Base-by-base conservation (phyloP, 75 land plant genomes). In the Selaginella moellendorffii region DNA sequence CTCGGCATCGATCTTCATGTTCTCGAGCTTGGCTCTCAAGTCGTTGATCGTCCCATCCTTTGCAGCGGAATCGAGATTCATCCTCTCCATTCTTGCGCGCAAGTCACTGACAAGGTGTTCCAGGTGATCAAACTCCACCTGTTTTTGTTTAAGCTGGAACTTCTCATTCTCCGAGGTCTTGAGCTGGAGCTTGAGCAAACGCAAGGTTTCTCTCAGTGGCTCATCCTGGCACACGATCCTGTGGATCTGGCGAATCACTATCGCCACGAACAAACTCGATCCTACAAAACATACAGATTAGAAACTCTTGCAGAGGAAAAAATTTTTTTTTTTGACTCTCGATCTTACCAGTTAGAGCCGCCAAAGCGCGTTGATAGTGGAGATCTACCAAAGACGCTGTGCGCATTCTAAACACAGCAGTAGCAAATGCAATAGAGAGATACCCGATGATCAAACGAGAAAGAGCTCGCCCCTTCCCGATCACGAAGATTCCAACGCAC, bases 1-100 rank as follows among this genome's bases (percentile, higher is more conserved):
- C 58, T 75, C 77, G 20, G 69, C 69, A 27, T 78, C 80, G 19
- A 77, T 70, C 46, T 80, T 71, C 51, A 87, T 66, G 17, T 82
- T 63, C 46, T 76, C 70, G 54, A 87, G 60, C 63, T 74, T 79
- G 30, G 27, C 30, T 36, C 31, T 56, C 66, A 87, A 63, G 21
- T 59, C 61, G 0, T 72, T 24, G 25, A 72, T 70, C 46, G 5
- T 14, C 46, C 14, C 14, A 36, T 36, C 46, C 46, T 36, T 5
- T 36, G 5, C 5, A 36, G 46, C 14, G 46, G 5, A 36, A 36
- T 36, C 46, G n/a, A n/a, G n/a, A n/a, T 36, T 5, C 46, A 36
- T 5, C 46, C 14, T 14, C 5, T 36, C 10, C 46, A 36, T 36
- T 36, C 14, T 36, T 5, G 5, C 14, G 46, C 46, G 46, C 14